These are phyloP conservation scores for Dichotomocladium elegans DNA, from an alignment of 371 early-diverging fungal genomes.

Conservation along the genomic window DNA sequence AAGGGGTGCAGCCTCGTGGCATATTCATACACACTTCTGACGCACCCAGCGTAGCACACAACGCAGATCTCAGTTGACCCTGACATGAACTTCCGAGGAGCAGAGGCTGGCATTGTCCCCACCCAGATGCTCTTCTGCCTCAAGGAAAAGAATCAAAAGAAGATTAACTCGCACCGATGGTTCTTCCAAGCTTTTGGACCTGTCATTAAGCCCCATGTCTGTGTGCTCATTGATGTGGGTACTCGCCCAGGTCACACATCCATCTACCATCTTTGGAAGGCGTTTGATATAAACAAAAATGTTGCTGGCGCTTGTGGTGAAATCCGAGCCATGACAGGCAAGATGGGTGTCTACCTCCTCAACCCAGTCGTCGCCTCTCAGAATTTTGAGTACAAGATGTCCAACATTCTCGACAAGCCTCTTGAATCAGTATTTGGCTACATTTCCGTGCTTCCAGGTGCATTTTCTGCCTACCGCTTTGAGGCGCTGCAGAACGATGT, in stretches of 20 bases:
- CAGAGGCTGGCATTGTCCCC: constrained; percentile 77
- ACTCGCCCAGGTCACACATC: constrained; percentile 86
- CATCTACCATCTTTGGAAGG: constrained; percentile 91
- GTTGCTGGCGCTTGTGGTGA: constrained; percentile 96
- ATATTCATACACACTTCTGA: neutral
- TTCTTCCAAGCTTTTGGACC: constrained; percentile 95
- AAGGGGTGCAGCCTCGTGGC: neutral
- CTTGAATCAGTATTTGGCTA: constrained; percentile 96
- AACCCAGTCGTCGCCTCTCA: constrained; percentile 90
- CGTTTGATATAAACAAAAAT: constrained; percentile 82
- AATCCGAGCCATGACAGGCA: constrained; percentile 84
- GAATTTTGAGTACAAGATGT: constrained; percentile 95
- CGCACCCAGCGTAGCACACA: constrained; percentile 60
- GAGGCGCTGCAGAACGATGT: constrained; percentile 75
- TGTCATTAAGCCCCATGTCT: constrained; percentile 82
- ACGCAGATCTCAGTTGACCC: constrained; percentile 80
- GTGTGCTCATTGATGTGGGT: constrained; percentile 92
- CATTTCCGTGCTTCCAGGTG: constrained; percentile 94
- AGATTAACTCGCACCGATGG: constrained; percentile 97
- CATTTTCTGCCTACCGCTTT: constrained; percentile 95
- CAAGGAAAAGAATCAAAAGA: constrained; percentile 89
- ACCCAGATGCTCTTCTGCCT: constrained; percentile 91
- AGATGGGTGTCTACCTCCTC: constrained; percentile 57
- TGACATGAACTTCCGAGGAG: constrained; percentile 69
- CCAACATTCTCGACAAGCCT: constrained; percentile 97